phyloP scores from a whole-genome alignment of 2,329 filamentous ascomycete species.

The Monilinia laxa region DNA sequence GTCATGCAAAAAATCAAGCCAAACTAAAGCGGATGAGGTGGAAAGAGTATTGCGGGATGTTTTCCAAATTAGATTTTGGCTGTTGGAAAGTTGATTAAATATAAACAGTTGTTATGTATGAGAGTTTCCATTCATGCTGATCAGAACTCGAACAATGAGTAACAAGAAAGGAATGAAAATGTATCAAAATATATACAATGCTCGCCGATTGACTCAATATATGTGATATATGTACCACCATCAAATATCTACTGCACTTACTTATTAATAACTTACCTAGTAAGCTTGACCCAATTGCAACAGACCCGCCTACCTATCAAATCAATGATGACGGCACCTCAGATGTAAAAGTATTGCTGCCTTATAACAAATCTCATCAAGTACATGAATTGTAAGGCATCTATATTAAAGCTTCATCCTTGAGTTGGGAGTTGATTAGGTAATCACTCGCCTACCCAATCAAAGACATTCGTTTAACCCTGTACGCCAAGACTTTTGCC shows the following conservation, averaged over 20 bases:
- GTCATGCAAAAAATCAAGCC: background rate
- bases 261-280: too few species aligned
- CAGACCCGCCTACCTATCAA: slow-evolving; percentile 10
- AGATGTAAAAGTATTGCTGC: background rate
- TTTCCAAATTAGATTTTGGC: background rate
- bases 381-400: background rate
- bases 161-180: background rate
- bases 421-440: too few species aligned
- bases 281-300: background rate
- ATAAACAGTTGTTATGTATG: background rate
- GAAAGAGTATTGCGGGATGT: background rate
- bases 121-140: background rate
- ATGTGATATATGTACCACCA: background rate
- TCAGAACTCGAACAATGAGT: background rate
- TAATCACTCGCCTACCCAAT: slow-evolving; percentile 19
- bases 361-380: background rate
- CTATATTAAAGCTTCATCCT: background rate
- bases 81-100: background rate
- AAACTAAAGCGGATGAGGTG: background rate
- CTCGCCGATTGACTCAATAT: slow-evolving; percentile 31
- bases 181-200: background rate
- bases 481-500: slow-evolving; percentile 29
- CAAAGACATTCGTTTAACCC: slow-evolving; percentile 26
- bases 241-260: too few species aligned
- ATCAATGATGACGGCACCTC: slow-evolving; percentile 15